These are phyloP conservation scores for Mucor mucedo DNA, from an alignment of 371 early-diverging fungal genomes.

Conservation along the genomic window DNA sequence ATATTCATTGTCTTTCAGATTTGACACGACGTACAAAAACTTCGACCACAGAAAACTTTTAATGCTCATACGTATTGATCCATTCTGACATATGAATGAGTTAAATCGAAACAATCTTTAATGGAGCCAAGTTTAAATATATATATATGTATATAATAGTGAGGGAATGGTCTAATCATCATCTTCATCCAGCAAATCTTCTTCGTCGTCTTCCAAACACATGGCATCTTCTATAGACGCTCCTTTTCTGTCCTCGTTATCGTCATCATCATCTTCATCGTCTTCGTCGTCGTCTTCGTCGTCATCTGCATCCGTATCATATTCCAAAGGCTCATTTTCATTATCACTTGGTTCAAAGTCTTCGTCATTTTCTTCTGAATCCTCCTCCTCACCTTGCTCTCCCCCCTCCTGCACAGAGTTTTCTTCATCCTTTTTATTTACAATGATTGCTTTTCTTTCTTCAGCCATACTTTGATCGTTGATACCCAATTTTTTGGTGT, in stretches of 20 bases:
- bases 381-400: constrained; percentile 20
- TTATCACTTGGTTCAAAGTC: constrained; percentile 48
- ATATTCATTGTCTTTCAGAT: too few species aligned
- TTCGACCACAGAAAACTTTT: not conserved
- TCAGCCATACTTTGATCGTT: constrained; percentile 52
- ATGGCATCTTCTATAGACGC: constrained; percentile 8
- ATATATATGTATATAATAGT: not conserved
- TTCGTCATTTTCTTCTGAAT: constrained; percentile 39
- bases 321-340: constrained; percentile 50
- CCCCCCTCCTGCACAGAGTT: constrained; percentile 8
- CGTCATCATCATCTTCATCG: constrained; percentile 16
- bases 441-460: constrained; percentile 36
- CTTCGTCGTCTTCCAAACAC: constrained; percentile 16
- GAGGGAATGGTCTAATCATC: constrained; percentile 19
- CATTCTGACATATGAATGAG: too few species aligned
- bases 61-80: too few species aligned
- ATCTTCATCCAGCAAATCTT: constrained; percentile 23
- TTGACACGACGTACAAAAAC: too few species aligned
- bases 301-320: constrained; percentile 44
- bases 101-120: not conserved
- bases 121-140: not conserved
- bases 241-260: constrained; percentile 15
- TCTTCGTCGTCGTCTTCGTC: constrained; percentile 15
- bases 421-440: constrained; percentile 9
- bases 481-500: constrained; percentile 44